Base-by-base conservation (phyloP, 164 flowering plant genomes). In the Vitis amurensis region DNA sequence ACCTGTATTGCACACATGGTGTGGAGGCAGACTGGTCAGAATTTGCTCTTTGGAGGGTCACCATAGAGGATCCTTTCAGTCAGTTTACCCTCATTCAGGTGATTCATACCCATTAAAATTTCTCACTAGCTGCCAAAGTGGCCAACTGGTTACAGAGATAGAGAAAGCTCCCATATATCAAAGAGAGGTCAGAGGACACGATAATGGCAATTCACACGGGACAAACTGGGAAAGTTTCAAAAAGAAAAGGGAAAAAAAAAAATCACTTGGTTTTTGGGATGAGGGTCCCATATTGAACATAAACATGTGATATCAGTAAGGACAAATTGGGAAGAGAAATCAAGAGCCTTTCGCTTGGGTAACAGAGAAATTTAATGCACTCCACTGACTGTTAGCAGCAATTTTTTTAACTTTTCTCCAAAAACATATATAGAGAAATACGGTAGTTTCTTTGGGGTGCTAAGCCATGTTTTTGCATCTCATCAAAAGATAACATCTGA, bases 241-340 rank as follows among this genome's bases (percentile, higher is more conserved):
- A 10, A 27, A 3, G 11, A 59, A 5, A 27, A 7, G 29, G 5
- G 19, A 7, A 59, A 8, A n/a, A 59, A 8, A n/a, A 16, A 56
- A 56, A 56, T 56, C 29, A 56, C 59, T 57, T 57, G 59, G 59
- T 19, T 57, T 27, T 57, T 57, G 59, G 59, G 44, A 37, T 37
- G 44, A 37, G 44, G 44, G 59, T 19, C 10, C 9, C n/a, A 11
- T 29, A 61, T 11, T 51, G 60, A 73, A 56, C 53, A 67, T 5
- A 14, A 11, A 30, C 68, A 55, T 71, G 53, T 71, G 69, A 64
- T 23, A 30, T 64, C 30, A 58, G 29, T 47, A 71, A 3, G 53
- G 74, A 72, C 79, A 72, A 68, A 50, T 71, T 72, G 79, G 75
- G 72, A 63, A 68, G 56, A 50, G 56, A 61, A 61, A 62, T 49